Evolutionary conservation across 148 eudicot species (phyloP).

Genomic region (Beta vulgaris): DNA sequence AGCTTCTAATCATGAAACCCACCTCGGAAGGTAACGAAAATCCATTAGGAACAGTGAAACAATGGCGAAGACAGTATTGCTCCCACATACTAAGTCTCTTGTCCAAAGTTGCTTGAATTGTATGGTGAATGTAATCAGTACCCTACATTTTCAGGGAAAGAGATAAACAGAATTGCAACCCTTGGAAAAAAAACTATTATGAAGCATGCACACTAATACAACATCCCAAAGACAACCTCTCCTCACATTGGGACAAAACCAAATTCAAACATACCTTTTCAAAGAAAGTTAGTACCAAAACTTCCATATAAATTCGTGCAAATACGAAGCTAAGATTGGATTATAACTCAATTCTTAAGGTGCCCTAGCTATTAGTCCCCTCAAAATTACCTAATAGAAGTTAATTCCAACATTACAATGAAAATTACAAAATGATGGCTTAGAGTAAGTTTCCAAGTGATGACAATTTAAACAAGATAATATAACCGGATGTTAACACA

Average conservation of each 20-base stretch:
- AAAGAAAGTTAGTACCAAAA: not conserved
- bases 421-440: not conserved
- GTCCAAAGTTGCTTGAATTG: constrained; percentile 52
- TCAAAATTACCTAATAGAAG: not conserved
- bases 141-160: constrained; percentile 41
- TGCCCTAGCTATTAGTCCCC: not conserved
- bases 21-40: constrained; percentile 60
- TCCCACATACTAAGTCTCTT: constrained; percentile 65
- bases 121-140: constrained; percentile 36
- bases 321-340: not conserved
- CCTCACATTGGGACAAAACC: not conserved
- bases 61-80: constrained; percentile 58
- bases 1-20: constrained; percentile 17
- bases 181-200: not conserved
- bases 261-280: not conserved
- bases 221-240: too few species aligned
- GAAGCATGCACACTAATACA: constrained; percentile 10
- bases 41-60: constrained; percentile 65
- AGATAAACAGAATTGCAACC: not conserved
- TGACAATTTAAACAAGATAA: not conserved
- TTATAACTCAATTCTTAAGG: not conserved
- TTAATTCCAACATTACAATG: not conserved
- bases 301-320: not conserved
- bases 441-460: not conserved
- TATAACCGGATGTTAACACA: too few species aligned